Evolutionary conservation across 805 yeast genomes (phyloP).

Genomic region (Torulaspora franciscae): DNA sequence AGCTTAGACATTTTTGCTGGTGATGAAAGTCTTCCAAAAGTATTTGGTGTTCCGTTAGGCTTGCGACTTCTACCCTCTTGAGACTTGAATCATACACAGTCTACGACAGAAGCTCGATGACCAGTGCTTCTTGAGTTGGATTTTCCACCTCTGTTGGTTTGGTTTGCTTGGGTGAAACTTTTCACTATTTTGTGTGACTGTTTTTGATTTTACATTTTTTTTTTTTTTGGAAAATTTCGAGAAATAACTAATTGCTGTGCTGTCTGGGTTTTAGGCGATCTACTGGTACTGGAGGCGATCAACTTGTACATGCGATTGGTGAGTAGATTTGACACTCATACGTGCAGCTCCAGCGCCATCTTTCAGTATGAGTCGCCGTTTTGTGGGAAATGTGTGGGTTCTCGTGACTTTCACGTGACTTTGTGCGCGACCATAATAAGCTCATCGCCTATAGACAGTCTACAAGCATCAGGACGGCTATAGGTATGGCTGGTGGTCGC

Average conservation of each 20-base stretch:
- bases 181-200: not conserved
- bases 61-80: constrained; percentile 38
- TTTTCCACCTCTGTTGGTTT: not conserved
- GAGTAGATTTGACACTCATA: not conserved
- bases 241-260: not conserved
- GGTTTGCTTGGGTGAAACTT: not conserved
- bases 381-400: not conserved
- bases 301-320: not conserved
- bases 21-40: constrained; percentile 66
- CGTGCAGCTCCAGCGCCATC: not conserved
- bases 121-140: not conserved
- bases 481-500: too few species aligned
- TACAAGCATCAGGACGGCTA: too few species aligned
- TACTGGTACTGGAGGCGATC: too few species aligned
- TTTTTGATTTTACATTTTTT: not conserved
- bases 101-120: not conserved
- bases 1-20: constrained; percentile 69
- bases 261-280: constrained; percentile 2
- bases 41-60: constrained; percentile 51
- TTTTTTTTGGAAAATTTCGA: not conserved
- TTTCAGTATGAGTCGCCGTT: not conserved
- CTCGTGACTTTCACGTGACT: too few species aligned
- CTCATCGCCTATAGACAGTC: not conserved
- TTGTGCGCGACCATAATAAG: not conserved
- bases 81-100: not conserved